These are phyloP conservation scores for Allium sativum DNA, from an alignment of 106 monocot genomes.

Conservation along the genomic window DNA sequence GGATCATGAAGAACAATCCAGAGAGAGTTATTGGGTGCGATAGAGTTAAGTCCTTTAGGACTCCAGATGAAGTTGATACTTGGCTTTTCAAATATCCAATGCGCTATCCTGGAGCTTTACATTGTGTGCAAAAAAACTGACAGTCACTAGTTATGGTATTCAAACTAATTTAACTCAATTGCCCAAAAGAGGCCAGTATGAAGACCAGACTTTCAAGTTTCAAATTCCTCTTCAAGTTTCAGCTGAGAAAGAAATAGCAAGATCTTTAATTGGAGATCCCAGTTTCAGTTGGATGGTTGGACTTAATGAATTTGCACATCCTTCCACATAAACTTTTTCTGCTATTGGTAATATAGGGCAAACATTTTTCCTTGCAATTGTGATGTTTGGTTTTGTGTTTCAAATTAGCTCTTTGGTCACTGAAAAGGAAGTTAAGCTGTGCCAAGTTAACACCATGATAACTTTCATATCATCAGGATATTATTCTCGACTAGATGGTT, in stretches of 20 bases:
- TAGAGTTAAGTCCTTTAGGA: conserved; percentile 63
- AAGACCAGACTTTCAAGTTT: conserved; percentile 94
- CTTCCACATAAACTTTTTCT: conserved; percentile 70
- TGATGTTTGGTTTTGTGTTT: conserved; percentile 95
- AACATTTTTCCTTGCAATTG: conserved; percentile 82
- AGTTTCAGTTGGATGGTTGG: conserved; percentile 78
- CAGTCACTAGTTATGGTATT: conserved; percentile 81
- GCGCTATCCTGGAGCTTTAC: conserved; percentile 81
- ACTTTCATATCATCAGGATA: not conserved
- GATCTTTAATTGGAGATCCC: conserved; percentile 78
- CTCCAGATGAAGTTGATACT: conserved; percentile 69
- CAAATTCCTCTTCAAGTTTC: conserved; percentile 92
- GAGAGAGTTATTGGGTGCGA: conserved; percentile 43
- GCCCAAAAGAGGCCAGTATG: conserved; percentile 54
- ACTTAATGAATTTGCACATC: conserved; percentile 84
- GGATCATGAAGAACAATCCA: conserved; percentile 78
- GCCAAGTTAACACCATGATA: conserved; percentile 59
- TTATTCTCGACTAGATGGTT: not conserved
- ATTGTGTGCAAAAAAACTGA: conserved; percentile 50
- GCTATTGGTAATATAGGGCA: conserved; percentile 54
- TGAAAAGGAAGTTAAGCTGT: conserved; percentile 91
- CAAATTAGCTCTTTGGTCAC: conserved; percentile 75
- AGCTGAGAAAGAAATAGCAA: conserved; percentile 93
- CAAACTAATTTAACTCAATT: conserved; percentile 89
- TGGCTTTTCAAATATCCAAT: conserved; percentile 63